These are phyloP conservation scores for Neofusicoccum cordaticola DNA, from an alignment of 2,329 filamentous ascomycete species.

Conservation along the genomic window DNA sequence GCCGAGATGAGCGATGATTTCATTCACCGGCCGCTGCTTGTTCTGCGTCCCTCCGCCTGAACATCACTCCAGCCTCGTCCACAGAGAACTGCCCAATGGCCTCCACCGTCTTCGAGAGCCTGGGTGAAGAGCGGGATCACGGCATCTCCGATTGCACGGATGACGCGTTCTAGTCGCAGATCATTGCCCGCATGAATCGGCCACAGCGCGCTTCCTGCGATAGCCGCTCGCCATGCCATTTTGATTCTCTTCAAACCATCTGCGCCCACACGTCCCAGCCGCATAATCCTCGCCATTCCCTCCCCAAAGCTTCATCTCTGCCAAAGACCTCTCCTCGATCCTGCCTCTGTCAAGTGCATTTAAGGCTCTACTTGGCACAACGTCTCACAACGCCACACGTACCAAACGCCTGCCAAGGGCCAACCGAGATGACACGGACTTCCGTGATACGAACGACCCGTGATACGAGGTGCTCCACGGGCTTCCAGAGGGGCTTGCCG, in stretches of 20 bases:
- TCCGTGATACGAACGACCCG: not conserved
- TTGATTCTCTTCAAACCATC: not conserved
- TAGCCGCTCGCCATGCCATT: not conserved
- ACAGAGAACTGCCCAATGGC: not conserved
- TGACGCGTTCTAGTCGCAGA: conserved; percentile 10
- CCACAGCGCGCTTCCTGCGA: not conserved
- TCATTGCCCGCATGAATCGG: conserved; percentile 1
- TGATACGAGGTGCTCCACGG: not conserved
- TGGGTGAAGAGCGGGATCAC: not conserved
- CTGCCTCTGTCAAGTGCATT: not conserved
- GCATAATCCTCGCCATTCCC: not conserved
- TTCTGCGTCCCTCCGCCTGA: not conserved
- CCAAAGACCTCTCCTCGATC: not conserved
- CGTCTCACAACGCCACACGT: not conserved
- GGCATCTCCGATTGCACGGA: not conserved
- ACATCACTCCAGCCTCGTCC: not conserved
- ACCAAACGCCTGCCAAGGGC: not conserved
- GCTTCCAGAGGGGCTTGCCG: not conserved
- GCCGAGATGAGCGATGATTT: conserved; percentile 9
- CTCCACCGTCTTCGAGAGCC: not conserved
- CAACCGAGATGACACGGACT: conserved; percentile 14
- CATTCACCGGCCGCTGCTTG: conserved; percentile 1
- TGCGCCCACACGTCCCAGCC: not conserved
- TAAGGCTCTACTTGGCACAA: not conserved
- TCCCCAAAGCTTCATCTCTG: not conserved